Evolutionary conservation across 768 basidiomycete genomes (phyloP), one percentile per base, ranked within the genome.

Genomic region (Sutorius australiensis): DNA sequence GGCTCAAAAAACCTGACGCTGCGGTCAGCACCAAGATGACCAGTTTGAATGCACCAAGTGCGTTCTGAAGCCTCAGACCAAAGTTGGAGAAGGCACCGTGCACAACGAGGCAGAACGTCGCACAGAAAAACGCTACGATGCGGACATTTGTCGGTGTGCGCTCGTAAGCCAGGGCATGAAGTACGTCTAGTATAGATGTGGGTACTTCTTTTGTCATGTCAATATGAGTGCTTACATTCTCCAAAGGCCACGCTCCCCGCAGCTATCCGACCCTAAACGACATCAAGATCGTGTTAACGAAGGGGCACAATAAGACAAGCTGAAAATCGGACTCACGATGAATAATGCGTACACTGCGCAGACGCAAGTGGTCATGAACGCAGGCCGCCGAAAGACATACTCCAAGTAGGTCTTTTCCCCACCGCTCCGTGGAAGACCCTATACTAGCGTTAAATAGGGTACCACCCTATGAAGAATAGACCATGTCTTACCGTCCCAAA

Each of bases 341-440:
- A 85, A 75, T 5, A 86, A 59, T 1, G 79, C 75, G 60, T 86
- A 87, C 16, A 76, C 67, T 3, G 81, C 75, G 56, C 78, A 88
- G 7, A 75, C 61, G 58, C 83, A 87, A 5, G 84, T 83, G 13
- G 72, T 74, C 61, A 89, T 66, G 59, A 83, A 86, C 45, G 73
- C 77, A 6, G 87, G 87, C 4, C 74, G 74, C 41, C 78, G 72
- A 66, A 80, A 89, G n/a, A 87, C 78, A 62, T 76, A 87, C 56
- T 87, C 85, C 34, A 89, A 67, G 59, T 89, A 89, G 47, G 83
- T 86, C 71, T 88, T 89, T 72, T 89, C 87, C 2, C 84, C 87
- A 1, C 87, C 87, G 50, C 77, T 88, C 3, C 80, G 73, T 1
- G 87, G 87, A 2, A 89, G 72, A 17, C 81, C 85, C 83, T 87